phyloP scores from a whole-genome alignment of 2,329 filamentous ascomycete species.

The Colletotrichum spinosum region DNA sequence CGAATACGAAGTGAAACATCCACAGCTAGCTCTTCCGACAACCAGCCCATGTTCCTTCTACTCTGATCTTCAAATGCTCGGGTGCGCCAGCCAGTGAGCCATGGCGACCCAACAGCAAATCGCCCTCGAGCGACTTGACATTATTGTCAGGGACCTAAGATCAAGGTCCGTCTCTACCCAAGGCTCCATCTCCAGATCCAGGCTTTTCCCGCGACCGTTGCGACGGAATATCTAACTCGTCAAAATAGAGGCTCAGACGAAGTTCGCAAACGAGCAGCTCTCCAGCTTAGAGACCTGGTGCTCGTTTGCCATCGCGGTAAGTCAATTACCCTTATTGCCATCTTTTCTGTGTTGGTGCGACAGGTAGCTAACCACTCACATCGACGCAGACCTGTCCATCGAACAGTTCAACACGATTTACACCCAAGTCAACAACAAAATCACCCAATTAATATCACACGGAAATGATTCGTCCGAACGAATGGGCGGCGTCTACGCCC shows the following conservation, averaged over 20 bases:
- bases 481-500: conserved; percentile 89
- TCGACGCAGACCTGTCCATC: conserved; percentile 74
- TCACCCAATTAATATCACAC: conserved; percentile 79
- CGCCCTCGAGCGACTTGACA: conserved; percentile 67
- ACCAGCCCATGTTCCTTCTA: conserved; percentile 32
- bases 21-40: not conserved
- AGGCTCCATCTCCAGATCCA: not conserved
- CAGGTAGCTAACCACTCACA: conserved; percentile 21
- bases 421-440: conserved; percentile 66
- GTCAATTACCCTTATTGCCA: conserved; percentile 22
- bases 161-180: conserved; percentile 58
- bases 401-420: conserved; percentile 79
- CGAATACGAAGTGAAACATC: not conserved
- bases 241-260: conserved; percentile 53
- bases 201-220: not conserved
- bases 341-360: not conserved
- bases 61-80: conserved; percentile 28
- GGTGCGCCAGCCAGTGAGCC: conserved; percentile 41
- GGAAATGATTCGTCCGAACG: conserved; percentile 89
- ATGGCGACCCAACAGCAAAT: conserved; percentile 61
- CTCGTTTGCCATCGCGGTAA: conserved; percentile 66
- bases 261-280: conserved; percentile 63
- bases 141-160: conserved; percentile 65
- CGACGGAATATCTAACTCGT: not conserved
- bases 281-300: conserved; percentile 67